These are phyloP conservation scores for Choanephora cucurbitarum DNA, from an alignment of 371 early-diverging fungal genomes.

Conservation along the genomic window DNA sequence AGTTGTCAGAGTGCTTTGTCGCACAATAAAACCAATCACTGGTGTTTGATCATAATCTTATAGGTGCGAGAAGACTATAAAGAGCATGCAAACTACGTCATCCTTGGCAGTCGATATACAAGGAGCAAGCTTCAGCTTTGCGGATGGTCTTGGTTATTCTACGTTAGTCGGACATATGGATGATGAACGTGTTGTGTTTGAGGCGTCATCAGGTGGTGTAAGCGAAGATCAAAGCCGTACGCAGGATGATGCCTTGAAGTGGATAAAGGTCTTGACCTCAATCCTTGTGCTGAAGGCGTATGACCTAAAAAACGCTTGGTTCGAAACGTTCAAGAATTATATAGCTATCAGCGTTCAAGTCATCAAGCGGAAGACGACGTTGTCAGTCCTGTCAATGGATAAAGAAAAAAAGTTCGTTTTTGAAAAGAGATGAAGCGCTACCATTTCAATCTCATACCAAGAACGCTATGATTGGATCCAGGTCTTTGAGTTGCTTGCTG, in stretches of 20 bases:
- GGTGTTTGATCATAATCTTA: slow-evolving; percentile 19
- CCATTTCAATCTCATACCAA: slow-evolving; percentile 17
- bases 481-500: slow-evolving; percentile 17
- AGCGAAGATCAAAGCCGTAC: slow-evolving; percentile 17
- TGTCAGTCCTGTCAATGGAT: slow-evolving; percentile 18
- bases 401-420: slow-evolving; percentile 20
- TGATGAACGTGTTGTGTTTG: slow-evolving; percentile 23
- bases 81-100: slow-evolving; percentile 19
- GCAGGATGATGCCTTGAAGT: slow-evolving; percentile 17
- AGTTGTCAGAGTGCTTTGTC: slow-evolving; percentile 11
- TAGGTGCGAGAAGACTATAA: slow-evolving; percentile 17
- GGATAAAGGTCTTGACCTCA: slow-evolving; percentile 14
- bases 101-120: slow-evolving; percentile 18
- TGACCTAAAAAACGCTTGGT: slow-evolving; percentile 20
- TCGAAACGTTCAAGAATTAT: slow-evolving; percentile 15
- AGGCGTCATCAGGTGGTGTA: slow-evolving; percentile 16
- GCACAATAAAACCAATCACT: slow-evolving; percentile 16
- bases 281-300: slow-evolving; percentile 22
- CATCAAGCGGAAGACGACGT: slow-evolving; percentile 18
- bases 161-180: slow-evolving; percentile 23
- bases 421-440: slow-evolving; percentile 19
- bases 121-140: slow-evolving; percentile 18
- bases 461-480: slow-evolving; percentile 18
- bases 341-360: slow-evolving; percentile 17
- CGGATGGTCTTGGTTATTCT: slow-evolving; percentile 21